A percentile compares a stretch with the other conserved stretches of the same genome.
phyloP scores from a whole-genome alignment of 495 filamentous ascomycete genomes.

The Letharia lupina region DNA sequence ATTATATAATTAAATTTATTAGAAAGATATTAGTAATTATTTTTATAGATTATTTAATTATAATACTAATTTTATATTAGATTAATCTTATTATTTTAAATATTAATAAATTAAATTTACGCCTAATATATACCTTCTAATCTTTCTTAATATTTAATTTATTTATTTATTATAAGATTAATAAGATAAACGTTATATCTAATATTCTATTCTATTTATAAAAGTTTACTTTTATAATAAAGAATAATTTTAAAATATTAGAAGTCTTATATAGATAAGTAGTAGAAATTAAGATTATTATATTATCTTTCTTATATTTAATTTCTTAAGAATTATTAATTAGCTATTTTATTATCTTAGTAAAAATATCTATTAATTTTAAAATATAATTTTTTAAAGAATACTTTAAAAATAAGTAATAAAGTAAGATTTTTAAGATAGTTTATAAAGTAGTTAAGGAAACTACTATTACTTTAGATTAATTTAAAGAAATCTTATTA shows the following conservation, averaged over 20 bases:
- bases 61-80: conserved; percentile 10
- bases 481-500: too few relatives aligned
- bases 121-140: not conserved
- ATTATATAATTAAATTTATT: not conserved
- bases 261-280: too few relatives aligned
- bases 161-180: conserved; percentile 4
- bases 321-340: conserved; percentile 3
- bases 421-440: conserved; percentile 1
- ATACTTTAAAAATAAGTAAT: not conserved
- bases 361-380: not conserved
- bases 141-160: conserved; percentile 15
- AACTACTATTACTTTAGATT: too few relatives aligned
- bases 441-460: too few relatives aligned
- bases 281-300: too few relatives aligned
- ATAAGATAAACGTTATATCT: conserved; percentile 6
- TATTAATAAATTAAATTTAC: conserved; percentile 15
- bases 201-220: not conserved
- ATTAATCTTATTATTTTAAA: conserved; percentile 3
- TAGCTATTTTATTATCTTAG: conserved; percentile 1
- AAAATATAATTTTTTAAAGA: not conserved
- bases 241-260: not conserved
- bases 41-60: conserved; percentile 5
- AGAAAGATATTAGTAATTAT: not conserved
- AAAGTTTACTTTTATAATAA: not conserved
- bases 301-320: too few relatives aligned